Evolutionary conservation across 1,139 yeast species (phyloP).

Genomic region (Diutina catenulata): DNA sequence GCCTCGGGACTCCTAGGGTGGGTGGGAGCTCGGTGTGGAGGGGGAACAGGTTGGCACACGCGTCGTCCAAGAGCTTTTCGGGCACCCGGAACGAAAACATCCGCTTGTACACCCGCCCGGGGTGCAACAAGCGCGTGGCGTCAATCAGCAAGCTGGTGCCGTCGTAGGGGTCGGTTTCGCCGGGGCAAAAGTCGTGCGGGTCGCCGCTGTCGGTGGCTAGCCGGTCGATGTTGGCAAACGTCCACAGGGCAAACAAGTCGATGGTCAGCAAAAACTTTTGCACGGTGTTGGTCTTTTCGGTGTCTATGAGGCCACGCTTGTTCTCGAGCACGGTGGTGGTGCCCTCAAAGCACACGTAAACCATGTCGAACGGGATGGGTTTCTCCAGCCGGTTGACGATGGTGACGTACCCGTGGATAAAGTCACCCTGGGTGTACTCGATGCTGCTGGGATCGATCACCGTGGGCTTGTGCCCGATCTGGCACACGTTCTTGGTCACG

Average conservation of each 20-base stretch:
- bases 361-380: slow-evolving; percentile 29
- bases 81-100: slow-evolving; percentile 33
- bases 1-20: slow-evolving; percentile 16
- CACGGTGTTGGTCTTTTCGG: slow-evolving; percentile 15
- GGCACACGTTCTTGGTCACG: slow-evolving; percentile 31
- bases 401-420: slow-evolving; percentile 26
- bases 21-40: slow-evolving; percentile 30
- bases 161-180: slow-evolving; percentile 35
- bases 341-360: slow-evolving; percentile 25
- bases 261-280: slow-evolving; percentile 28
- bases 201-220: slow-evolving; percentile 34
- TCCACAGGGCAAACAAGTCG: slow-evolving; percentile 37
- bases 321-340: slow-evolving; percentile 16
- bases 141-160: slow-evolving; percentile 21
- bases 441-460: slow-evolving; percentile 18
- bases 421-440: slow-evolving; percentile 30
- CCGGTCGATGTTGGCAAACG: slow-evolving; percentile 34
- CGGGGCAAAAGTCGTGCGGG: slow-evolving; percentile 40
- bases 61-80: slow-evolving; percentile 24
- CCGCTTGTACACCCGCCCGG: slow-evolving; percentile 23
- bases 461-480: slow-evolving; percentile 25
- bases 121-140: slow-evolving; percentile 20
- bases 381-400: slow-evolving; percentile 20
- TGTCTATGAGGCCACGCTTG: slow-evolving; percentile 18
- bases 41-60: slow-evolving; percentile 23